Percentiles rank a stretch among this genome's conserved stretches.
phyloP scores from a whole-genome alignment of 225 moss, liverwort and hornwort genomes.

The Ulota crispa region DNA sequence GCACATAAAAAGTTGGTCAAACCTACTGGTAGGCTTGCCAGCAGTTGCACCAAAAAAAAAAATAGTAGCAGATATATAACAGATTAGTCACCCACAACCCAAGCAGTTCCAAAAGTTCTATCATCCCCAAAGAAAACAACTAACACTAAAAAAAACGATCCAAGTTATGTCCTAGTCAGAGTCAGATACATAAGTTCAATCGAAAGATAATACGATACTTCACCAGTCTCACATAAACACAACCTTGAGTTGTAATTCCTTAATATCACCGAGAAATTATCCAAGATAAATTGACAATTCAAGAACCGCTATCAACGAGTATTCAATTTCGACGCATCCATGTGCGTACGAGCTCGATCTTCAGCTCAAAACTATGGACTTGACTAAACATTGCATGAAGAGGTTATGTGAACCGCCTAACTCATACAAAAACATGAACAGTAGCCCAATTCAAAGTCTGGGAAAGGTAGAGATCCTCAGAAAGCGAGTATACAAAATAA shows the following conservation, averaged over 20 bases:
- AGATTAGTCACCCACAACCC: neutral
- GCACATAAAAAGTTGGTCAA: no score
- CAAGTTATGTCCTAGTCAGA: neutral
- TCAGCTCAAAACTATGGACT: neutral
- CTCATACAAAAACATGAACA: conserved; percentile 14
- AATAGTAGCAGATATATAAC: neutral
- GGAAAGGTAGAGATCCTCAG: neutral
- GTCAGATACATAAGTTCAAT: neutral
- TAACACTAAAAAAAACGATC: neutral
- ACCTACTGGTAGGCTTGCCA: neutral
- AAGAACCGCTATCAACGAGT: conserved; percentile 4
- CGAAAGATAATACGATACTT: neutral
- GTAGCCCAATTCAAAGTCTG: conserved; percentile 12
- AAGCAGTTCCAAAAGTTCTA: neutral
- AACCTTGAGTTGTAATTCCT: neutral
- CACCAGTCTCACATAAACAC: neutral
- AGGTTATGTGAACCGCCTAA: neutral
- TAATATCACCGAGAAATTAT: neutral
- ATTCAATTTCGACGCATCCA: neutral
- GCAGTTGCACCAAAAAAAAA: neutral
- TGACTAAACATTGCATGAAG: neutral
- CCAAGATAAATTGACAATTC: neutral
- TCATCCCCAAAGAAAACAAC: neutral
- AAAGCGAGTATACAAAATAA: neutral
- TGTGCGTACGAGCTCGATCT: neutral